Evolutionary conservation across 306 rosid species (phyloP), one percentile per base, ranked within the genome.

Genomic region (Erythrophleum fordii): DNA sequence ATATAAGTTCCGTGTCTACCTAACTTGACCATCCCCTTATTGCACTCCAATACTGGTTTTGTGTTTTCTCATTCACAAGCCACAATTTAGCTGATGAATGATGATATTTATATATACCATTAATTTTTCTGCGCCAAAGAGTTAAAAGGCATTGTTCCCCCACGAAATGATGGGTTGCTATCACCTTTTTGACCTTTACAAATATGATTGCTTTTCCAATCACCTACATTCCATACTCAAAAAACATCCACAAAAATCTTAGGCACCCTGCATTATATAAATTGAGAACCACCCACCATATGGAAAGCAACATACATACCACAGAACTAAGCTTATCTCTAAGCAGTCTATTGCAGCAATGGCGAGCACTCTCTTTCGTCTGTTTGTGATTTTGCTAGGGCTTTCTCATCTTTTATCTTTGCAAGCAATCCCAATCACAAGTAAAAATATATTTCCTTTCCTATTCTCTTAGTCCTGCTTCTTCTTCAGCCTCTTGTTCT

Each of bases 391-490:
- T 29, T 69, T 85, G 5, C 76, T 89, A 72, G 87, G 86, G 59
- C 35, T 89, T 68, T 85, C 81, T 59, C 78, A 64, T 69, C 87
- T 89, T 42, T 11, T 81, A n/a, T 72, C 55, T 83, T 71, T 85
- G 58, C 84, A 83, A 62, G 90, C 90, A 72, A 82, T 88, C 87
- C 97, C 93, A 41, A 73, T 81, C 56, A 83, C 97, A 77, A 91
- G 97, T 91, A 87, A 82, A 48, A 22, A 46, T 9, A 13, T 8
- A 56, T 12, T 35, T 48, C 16, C 61, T 31, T 35, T 45, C 53
- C 56, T 67, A 8, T 28, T 71, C 37, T 76, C 51, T 22, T n/a
- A 14, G 0, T 53, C 17, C 35, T 64, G 42, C 10, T n/a, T 35
- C 25, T 53, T 66, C 48, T 12, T 34, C 8, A 66, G 8, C 39